Conservation (phyloP, 306 rosid species). For the Boehmeria nivea region DNA sequence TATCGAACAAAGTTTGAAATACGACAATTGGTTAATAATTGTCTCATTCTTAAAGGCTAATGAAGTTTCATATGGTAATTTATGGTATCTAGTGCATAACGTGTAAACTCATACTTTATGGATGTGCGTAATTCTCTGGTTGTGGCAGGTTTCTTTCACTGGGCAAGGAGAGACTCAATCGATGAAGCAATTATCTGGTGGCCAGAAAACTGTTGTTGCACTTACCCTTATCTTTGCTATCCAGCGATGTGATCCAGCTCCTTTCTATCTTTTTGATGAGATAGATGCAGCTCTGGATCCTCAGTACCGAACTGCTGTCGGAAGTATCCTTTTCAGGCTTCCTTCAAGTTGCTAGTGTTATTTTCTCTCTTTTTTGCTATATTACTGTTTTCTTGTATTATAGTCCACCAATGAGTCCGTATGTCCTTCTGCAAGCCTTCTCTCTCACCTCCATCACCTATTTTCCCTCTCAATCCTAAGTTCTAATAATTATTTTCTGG, state of each 20-base stretch:
- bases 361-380: conserved; percentile 13
- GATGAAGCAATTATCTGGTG: conserved; percentile 97
- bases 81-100: neutral
- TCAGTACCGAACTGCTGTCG: conserved; percentile 95
- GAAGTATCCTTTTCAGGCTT: conserved; percentile 63
- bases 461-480: too few species aligned
- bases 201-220: conserved; percentile 98
- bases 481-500: too few species aligned
- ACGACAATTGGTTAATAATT: too few species aligned
- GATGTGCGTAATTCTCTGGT: conserved; percentile 1
- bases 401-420: neutral
- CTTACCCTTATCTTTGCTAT: conserved; percentile 95
- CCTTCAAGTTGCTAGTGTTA: conserved; percentile 2
- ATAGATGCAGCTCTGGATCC: conserved; percentile 99
- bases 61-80: too few species aligned
- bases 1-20: neutral
- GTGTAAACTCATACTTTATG: too few species aligned
- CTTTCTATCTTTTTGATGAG: conserved; percentile 96
- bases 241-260: conserved; percentile 99
- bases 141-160: conserved; percentile 84
- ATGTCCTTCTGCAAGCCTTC: neutral
- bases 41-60: too few species aligned
- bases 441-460: too few species aligned
- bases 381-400: neutral
- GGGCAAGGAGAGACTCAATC: conserved; percentile 99